phyloP scores from a whole-genome alignment of 2,329 filamentous ascomycete genomes.

The Pseudogymnoascus sp. region DNA sequence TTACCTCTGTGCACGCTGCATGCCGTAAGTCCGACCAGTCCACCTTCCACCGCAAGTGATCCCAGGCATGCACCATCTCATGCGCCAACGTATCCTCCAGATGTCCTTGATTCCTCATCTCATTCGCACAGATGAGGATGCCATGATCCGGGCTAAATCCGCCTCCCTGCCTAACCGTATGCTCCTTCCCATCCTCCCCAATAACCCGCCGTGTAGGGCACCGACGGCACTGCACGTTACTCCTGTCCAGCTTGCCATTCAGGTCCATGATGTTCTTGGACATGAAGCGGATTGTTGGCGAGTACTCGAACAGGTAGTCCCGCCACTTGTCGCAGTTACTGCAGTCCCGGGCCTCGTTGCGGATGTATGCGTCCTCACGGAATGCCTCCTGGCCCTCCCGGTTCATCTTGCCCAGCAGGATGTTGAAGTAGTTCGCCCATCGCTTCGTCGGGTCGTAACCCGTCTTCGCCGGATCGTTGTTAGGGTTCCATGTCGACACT shows the following conservation, averaged over 20 bases:
- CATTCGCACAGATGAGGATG: conserved; percentile 88
- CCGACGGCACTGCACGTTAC: conserved; percentile 74
- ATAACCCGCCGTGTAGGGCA: conserved; percentile 54
- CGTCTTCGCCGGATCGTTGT: conserved; percentile 53
- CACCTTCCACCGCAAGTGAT: conserved; percentile 85
- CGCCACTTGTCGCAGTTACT: conserved; percentile 71
- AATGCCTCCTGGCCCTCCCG: conserved; percentile 65
- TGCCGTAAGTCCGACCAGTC: conserved; percentile 77
- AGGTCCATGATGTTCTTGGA: conserved; percentile 71
- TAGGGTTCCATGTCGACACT: conserved; percentile 9
- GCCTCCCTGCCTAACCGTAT: conserved; percentile 57
- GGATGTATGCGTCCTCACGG: conserved; percentile 66
- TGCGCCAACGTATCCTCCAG: conserved; percentile 91
- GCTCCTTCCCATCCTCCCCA: conserved; percentile 30
- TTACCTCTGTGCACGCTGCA: conserved; percentile 86
- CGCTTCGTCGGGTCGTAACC: conserved; percentile 54
- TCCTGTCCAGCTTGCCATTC: conserved; percentile 63
- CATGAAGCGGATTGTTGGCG: conserved; percentile 81
- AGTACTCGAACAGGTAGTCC: conserved; percentile 77
- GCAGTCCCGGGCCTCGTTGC: conserved; percentile 73
- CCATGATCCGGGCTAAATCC: conserved; percentile 83
- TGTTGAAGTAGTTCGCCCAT: conserved; percentile 82
- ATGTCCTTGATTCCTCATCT: conserved; percentile 70
- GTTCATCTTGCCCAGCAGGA: conserved; percentile 67
- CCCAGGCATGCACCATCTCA: conserved; percentile 97